A percentile compares a stretch with the other conserved stretches of the same genome.
phyloP scores from a whole-genome alignment of 2,329 filamentous ascomycete species.

The Aspergillus fijiensis region DNA sequence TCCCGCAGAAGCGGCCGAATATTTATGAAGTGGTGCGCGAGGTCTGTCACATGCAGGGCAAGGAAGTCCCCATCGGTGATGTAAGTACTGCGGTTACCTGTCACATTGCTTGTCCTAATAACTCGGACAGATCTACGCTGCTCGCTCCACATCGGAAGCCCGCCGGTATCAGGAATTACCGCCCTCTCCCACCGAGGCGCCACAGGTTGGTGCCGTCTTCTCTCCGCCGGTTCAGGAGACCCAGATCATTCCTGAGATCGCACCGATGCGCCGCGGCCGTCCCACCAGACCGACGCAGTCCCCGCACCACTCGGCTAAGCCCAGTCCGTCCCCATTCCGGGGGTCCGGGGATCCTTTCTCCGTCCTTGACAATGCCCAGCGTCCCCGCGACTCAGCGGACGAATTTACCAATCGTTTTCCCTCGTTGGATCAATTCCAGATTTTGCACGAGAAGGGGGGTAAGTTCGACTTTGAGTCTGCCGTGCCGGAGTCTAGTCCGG shows the following conservation, averaged over 20 bases:
- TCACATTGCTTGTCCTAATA: conserved; percentile 2
- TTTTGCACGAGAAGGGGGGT: conserved; percentile 78
- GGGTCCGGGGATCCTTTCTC: conserved; percentile 84
- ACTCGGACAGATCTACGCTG: conserved; percentile 65
- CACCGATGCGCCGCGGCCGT: conserved; percentile 87
- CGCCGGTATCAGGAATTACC: conserved; percentile 61
- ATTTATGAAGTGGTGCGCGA: conserved; percentile 92
- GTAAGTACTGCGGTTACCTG: conserved; percentile 52
- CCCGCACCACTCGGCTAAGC: conserved; percentile 52
- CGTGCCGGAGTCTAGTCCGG: conserved; percentile 43
- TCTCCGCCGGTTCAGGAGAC: conserved; percentile 70
- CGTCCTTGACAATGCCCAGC: conserved; percentile 70
- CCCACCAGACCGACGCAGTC: conserved; percentile 55
- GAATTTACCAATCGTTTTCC: conserved; percentile 85
- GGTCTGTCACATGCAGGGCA: conserved; percentile 83
- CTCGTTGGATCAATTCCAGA: conserved; percentile 86
- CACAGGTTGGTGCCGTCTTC: conserved; percentile 76
- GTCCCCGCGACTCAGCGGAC: conserved; percentile 58
- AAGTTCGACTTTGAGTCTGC: conserved; percentile 78
- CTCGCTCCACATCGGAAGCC: conserved; percentile 63
- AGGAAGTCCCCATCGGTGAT: conserved; percentile 83
- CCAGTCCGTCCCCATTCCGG: conserved; percentile 67
- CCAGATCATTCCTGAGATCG: conserved; percentile 78
- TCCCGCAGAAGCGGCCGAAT: conserved; percentile 76
- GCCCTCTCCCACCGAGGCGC: conserved; percentile 54